Evolutionary conservation across 208 protist genomes (phyloP).

Genomic region (Acanthamoeba divionensis): DNA sequence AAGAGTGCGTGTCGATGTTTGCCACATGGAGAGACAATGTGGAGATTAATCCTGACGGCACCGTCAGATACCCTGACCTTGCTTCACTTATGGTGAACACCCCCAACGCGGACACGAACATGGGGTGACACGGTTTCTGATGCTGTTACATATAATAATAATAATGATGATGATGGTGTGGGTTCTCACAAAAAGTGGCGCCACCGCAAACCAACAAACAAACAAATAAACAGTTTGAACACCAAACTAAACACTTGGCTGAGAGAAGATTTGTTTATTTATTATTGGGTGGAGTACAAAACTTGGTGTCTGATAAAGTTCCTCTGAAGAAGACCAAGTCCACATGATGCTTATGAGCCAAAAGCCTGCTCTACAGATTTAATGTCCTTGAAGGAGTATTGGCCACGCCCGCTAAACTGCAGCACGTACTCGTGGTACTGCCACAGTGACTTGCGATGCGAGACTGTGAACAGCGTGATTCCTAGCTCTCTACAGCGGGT

Average conservation of each 20-base stretch:
- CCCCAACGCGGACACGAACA: neutral
- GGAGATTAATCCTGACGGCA: neutral
- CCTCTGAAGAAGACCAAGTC: too few species aligned
- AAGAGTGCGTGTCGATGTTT: neutral
- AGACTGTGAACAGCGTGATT: constrained; percentile 76
- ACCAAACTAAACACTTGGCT: too few species aligned
- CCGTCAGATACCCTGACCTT: neutral
- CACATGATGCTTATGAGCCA: constrained; percentile 2
- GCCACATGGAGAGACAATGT: neutral
- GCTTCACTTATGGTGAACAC: neutral
- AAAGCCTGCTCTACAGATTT: neutral
- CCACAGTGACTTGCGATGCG: constrained; percentile 73
- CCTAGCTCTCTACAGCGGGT: constrained; percentile 46
- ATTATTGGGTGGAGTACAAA: too few species aligned
- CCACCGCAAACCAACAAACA: too few species aligned
- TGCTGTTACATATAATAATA: too few species aligned
- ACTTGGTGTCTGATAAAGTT: too few species aligned
- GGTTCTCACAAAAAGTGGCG: too few species aligned
- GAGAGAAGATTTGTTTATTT: too few species aligned
- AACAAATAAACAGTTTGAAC: too few species aligned
- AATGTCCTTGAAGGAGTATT: constrained; percentile 61
- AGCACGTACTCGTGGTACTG: constrained; percentile 74
- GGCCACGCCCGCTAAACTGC: constrained; percentile 71
- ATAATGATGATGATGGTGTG: too few species aligned
- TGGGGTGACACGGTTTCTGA: too few species aligned